Evolutionary conservation across 139 green algal species (phyloP), one percentile per base, ranked within the genome.

Genomic region (Spirogloea muscicola): DNA sequence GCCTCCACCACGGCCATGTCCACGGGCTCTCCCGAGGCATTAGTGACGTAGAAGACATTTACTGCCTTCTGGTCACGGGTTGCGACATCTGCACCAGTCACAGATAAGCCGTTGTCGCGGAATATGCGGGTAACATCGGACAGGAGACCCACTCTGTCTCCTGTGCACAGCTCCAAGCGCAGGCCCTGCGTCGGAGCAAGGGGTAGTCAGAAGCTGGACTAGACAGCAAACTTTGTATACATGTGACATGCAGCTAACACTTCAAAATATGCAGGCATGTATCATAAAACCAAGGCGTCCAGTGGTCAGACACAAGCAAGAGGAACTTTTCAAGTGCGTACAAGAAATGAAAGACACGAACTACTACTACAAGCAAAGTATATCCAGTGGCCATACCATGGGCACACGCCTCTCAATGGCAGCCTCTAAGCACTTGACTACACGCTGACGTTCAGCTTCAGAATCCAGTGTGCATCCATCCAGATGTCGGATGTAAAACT

Each of bases 401-500:
- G 69, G 69, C 0, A 38, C 34, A 6, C 69, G 51, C n/a, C 69
- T 38, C 36, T 77, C 55, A 25, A 77, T 77, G 13, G 69, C 69
- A 41, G 69, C 69, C 37, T 70, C 69, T 9, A 77, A 6, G 46
- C 69, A 77, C 52, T 77, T 77, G 31, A 70, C 39, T 5, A 77
- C 55, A 38, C 37, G 69, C 31, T 77, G 42, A 21, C 55, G 29
- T 42, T 77, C 69, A 31, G 52, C 69, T 10, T 77, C 69, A 41
- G 52, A 70, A 33, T 70, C 34, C 33, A 77, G 33, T 2, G 55
- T 70, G 55, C 55, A 36, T 3, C 69, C 69, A 10, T 77, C 69
- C 52, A 77, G 39, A 34, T 70, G 51, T 9, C 69, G 69, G 40
- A 77, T 69, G 55, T 77, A 77, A 37, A 69, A 77, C 52, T 77